These are phyloP conservation scores for Ogataea angusta DNA, from an alignment of 805 yeast species.

Conservation along the genomic window DNA sequence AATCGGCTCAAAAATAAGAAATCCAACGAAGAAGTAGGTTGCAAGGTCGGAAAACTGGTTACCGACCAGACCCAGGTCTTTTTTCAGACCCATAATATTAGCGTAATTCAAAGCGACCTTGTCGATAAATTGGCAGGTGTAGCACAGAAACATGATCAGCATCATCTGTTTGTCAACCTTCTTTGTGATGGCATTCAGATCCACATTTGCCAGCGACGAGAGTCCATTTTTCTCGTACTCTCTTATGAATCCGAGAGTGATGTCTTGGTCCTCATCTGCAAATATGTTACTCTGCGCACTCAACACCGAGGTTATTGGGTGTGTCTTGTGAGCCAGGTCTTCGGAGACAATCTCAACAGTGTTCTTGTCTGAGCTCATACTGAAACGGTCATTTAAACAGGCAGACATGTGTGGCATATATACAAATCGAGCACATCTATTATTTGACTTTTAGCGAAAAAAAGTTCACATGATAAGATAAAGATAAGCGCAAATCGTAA, in stretches of 20 bases:
- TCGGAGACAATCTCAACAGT: neutral
- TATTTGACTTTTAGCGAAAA: neutral
- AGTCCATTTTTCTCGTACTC: constrained; percentile 6
- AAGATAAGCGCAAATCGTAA: neutral
- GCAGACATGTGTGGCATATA: too few species aligned
- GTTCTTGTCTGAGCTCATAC: neutral
- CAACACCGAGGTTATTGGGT: constrained; percentile 5
- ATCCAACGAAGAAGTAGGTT: constrained; percentile 48
- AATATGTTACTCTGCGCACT: constrained; percentile 12
- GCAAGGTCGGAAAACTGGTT: constrained; percentile 32
- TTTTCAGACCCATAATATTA: constrained; percentile 50
- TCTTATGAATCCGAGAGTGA: constrained; percentile 13
- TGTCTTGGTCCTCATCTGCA: constrained; percentile 14
- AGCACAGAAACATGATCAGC: constrained; percentile 46
- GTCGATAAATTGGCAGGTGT: constrained; percentile 60
- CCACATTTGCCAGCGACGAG: neutral
- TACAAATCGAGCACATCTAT: too few species aligned
- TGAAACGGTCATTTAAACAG: too few species aligned
- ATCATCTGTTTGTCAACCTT: constrained; percentile 49
- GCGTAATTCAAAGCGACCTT: constrained; percentile 50
- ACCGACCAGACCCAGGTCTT: constrained; percentile 47
- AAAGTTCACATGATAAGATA: constrained; percentile 1
- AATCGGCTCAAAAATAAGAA: constrained; percentile 53
- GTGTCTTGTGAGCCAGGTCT: neutral
- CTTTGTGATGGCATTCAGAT: constrained; percentile 12